Conservation (phyloP, 2,329 filamentous ascomycete species). For the Diaporthe sp. region DNA sequence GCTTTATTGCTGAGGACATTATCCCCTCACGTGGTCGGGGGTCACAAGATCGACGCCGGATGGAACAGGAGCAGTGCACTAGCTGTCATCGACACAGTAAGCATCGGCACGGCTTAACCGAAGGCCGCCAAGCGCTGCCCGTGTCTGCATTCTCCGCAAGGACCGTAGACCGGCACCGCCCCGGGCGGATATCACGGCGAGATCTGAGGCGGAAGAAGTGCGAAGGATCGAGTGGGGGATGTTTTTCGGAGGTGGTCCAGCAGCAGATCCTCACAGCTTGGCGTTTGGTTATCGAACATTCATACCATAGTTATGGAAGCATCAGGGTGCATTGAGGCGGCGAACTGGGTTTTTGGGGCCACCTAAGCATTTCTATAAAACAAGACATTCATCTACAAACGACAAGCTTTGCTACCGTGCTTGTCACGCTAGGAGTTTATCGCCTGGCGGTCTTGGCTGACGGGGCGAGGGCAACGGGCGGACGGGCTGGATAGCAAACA, state of each 20-base stretch:
- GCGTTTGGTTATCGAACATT: conserved; percentile 33
- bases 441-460: conserved; percentile 11
- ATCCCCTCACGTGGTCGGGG: not conserved
- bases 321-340: conserved; percentile 27
- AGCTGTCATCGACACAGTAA: not conserved
- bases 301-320: conserved; percentile 19
- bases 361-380: conserved; percentile 6
- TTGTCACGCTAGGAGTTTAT: not conserved
- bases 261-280: conserved; percentile 9
- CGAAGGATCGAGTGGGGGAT: not conserved
- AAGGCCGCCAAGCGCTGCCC: not conserved
- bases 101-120: conserved; percentile 6
- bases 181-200: not conserved
- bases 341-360: conserved; percentile 14
- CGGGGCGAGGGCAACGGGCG: not conserved
- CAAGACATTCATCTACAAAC: not conserved
- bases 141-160: not conserved
- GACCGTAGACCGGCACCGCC: not conserved
- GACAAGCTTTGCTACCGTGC: conserved; percentile 5
- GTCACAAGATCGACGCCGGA: conserved; percentile 4
- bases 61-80: not conserved
- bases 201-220: not conserved
- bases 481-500: not conserved
- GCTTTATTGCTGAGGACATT: not conserved
- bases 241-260: not conserved